Evolutionary conservation across 495 filamentous ascomycete genomes (phyloP).

Genomic region (Lasiosphaeriaceae sp.): DNA sequence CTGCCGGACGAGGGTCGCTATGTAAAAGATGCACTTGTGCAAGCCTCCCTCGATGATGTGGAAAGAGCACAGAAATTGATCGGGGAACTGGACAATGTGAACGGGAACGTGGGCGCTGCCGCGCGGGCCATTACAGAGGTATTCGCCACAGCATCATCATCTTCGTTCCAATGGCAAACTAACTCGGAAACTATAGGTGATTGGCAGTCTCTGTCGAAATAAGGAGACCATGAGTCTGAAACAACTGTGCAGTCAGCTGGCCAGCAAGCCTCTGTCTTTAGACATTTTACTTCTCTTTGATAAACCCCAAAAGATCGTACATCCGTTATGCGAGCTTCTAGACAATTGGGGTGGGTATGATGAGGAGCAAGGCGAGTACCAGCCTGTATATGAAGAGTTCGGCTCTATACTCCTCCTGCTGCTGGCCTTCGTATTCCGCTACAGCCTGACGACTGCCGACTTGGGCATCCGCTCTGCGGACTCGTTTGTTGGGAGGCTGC

Average conservation of each 20-base stretch:
- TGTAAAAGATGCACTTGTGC: slow-evolving; percentile 68
- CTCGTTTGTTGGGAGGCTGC: slow-evolving; percentile 77
- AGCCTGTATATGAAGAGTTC: slow-evolving; percentile 96
- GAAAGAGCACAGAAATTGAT: slow-evolving; percentile 72
- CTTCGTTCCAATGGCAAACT: neutral
- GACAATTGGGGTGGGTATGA: slow-evolving; percentile 85
- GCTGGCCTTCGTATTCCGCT: slow-evolving; percentile 78
- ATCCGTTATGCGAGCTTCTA: slow-evolving; percentile 78
- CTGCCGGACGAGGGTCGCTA: slow-evolving; percentile 72
- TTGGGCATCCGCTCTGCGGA: slow-evolving; percentile 55
- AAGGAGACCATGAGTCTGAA: slow-evolving; percentile 93
- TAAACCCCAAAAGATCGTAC: slow-evolving; percentile 66
- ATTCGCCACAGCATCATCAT: slow-evolving; percentile 9
- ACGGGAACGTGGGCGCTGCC: slow-evolving; percentile 90
- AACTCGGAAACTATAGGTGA: slow-evolving; percentile 50
- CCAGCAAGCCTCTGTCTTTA: slow-evolving; percentile 69
- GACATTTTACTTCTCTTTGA: slow-evolving; percentile 88
- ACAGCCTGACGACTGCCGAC: slow-evolving; percentile 65
- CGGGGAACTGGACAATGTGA: slow-evolving; percentile 80
- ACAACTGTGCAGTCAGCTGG: slow-evolving; percentile 73
- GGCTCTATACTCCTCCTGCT: slow-evolving; percentile 82
- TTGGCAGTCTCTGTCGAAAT: slow-evolving; percentile 69
- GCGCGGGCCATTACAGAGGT: slow-evolving; percentile 79
- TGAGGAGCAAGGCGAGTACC: slow-evolving; percentile 90
- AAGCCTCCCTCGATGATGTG: slow-evolving; percentile 66